Conservation (phyloP, 495 filamentous ascomycete genomes). For the Aspergillus conjunctus region DNA sequence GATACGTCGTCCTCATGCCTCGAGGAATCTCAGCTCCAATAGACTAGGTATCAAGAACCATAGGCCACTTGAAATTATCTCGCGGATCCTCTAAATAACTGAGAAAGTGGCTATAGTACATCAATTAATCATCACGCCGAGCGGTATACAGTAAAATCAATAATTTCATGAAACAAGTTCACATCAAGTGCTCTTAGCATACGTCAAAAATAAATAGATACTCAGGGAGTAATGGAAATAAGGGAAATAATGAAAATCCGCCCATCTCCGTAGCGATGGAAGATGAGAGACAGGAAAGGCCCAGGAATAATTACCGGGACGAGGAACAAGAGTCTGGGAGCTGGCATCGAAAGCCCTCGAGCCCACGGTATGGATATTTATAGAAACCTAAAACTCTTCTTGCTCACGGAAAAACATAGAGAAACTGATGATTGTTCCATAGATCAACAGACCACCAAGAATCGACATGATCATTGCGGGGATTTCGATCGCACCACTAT, state of each 20-base stretch:
- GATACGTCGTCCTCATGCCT: background rate
- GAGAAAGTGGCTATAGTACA: constrained; percentile 27
- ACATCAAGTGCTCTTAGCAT: constrained; percentile 16
- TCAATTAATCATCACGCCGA: constrained; percentile 23
- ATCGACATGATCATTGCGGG: constrained; percentile 97
- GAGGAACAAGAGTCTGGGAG: background rate
- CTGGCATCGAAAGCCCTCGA: background rate
- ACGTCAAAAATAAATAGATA: constrained; percentile 18
- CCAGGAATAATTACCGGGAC: too few species aligned
- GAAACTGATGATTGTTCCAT: constrained; percentile 97
- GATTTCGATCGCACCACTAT: constrained; percentile 73
- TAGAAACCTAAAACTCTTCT: constrained; percentile 68
- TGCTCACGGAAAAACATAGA: constrained; percentile 98
- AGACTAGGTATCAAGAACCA: background rate
- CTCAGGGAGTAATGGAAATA: constrained; percentile 4
- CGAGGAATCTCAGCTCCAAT: background rate
- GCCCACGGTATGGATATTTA: background rate
- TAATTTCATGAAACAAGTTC: constrained; percentile 12
- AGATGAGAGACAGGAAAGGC: background rate
- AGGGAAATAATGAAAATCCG: background rate
- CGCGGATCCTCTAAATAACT: constrained; percentile 24
- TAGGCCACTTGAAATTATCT: background rate
- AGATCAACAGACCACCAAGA: constrained; percentile 88
- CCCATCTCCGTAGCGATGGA: background rate
- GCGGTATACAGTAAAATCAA: constrained; percentile 15